Base-by-base conservation (phyloP, 192 early-diverging fungal species). In the Rhizoclosmatium globosum region DNA sequence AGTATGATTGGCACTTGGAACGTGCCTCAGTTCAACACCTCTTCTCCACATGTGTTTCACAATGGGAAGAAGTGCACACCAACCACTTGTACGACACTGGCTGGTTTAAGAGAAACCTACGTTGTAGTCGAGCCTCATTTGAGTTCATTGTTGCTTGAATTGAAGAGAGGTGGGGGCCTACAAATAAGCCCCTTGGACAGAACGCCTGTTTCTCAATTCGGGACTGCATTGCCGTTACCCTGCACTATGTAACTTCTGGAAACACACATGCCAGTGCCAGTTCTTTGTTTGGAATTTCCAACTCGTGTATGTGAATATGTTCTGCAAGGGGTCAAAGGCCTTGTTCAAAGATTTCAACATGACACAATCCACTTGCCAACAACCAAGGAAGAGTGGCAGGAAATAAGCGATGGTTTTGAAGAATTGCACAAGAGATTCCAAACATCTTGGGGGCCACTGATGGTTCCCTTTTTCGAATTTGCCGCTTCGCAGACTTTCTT, bases 191-290 rank as follows among this genome's bases (percentile, higher is more conserved):
- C n/a, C n/a, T n/a, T n/a, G n/a, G n/a, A n/a, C n/a, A n/a, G n/a
- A n/a, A n/a, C n/a, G n/a, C n/a, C n/a, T n/a, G n/a, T n/a, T n/a
- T n/a, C n/a, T n/a, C n/a, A n/a, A n/a, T n/a, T n/a, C n/a, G n/a
- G n/a, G n/a, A n/a, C n/a, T n/a, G n/a, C n/a, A n/a, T n/a, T n/a
- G n/a, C n/a, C n/a, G n/a, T n/a, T n/a, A n/a, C n/a, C n/a, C 38
- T 73, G 46, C 47, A 73, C 50, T 73, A 73, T 31, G 3, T 73
- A 19, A 73, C 71, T 6, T 46, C 23, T 64, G 71, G 56, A 73
- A 46, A 38, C n/a, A 31, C 47, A 38, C 13, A 50, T 17, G 21
- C 56, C 4, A 45, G 45, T 47, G 31, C 68, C 19, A 50, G 45
- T 4, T n/a, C 50, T 4, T 6, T 59, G 3, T 39, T 73, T 39